phyloP scores from a whole-genome alignment of 1,139 yeast species.

The Protomyces gravidus region DNA sequence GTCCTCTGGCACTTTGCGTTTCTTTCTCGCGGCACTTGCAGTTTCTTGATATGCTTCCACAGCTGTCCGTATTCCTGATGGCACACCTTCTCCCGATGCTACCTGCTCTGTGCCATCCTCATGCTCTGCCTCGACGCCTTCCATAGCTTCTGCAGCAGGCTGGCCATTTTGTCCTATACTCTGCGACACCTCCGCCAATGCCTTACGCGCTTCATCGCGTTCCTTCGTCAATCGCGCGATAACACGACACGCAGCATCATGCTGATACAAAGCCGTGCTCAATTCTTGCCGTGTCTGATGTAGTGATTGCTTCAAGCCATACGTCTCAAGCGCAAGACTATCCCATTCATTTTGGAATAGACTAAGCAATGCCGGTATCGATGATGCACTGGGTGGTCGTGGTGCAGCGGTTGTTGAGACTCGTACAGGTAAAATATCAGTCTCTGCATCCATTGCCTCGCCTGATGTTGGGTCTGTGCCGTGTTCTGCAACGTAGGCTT shows the following conservation, averaged over 20 bases:
- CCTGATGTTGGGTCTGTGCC: conserved; percentile 74
- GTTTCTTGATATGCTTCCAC: conserved; percentile 11
- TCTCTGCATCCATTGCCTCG: conserved; percentile 52
- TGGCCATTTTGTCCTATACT: not conserved
- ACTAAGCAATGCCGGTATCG: conserved; percentile 73
- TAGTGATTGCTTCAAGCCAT: conserved; percentile 68
- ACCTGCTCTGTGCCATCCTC: not conserved
- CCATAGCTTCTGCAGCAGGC: conserved; percentile 2
- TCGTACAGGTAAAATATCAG: conserved; percentile 55
- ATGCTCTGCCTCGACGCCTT: not conserved
- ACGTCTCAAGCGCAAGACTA: conserved; percentile 74
- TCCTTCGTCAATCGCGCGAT: conserved; percentile 70
- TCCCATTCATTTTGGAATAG: conserved; percentile 89
- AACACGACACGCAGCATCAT: conserved; percentile 86
- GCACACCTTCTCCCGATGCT: not conserved
- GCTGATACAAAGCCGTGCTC: conserved; percentile 63
- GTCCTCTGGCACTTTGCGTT: conserved; percentile 29
- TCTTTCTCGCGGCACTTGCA: conserved; percentile 27
- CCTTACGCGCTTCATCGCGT: conserved; percentile 64
- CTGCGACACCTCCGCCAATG: conserved; percentile 48
- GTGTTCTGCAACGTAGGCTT: conserved; percentile 58
- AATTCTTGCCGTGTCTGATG: conserved; percentile 64
- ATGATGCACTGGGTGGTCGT: conserved; percentile 52
- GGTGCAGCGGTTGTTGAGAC: conserved; percentile 45
- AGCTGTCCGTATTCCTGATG: conserved; percentile 3